Evolutionary conservation across 768 basidiomycete species (phyloP).

Genomic region (Ramaria rubella): DNA sequence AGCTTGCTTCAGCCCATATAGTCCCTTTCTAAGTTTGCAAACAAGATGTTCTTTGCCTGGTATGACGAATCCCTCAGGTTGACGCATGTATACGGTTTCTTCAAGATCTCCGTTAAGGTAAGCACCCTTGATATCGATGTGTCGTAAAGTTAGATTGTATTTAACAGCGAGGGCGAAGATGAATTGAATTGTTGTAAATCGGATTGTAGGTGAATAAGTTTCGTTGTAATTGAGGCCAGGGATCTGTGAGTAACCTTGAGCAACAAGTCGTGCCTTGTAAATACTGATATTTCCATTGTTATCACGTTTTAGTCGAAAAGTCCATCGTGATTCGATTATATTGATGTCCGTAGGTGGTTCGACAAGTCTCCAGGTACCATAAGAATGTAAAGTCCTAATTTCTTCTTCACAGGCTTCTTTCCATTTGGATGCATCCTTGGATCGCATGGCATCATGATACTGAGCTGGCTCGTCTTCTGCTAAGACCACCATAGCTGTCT

Average conservation of each 20-base stretch:
- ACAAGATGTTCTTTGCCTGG: slow-evolving; percentile 3
- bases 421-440: not conserved
- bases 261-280: slow-evolving; percentile 17
- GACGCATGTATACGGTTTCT: slow-evolving; percentile 22
- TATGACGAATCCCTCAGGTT: slow-evolving; percentile 15
- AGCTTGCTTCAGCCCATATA: slow-evolving; percentile 26
- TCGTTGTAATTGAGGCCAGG: slow-evolving; percentile 12
- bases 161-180: slow-evolving; percentile 13
- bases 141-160: slow-evolving; percentile 1
- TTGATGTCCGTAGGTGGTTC: not conserved
- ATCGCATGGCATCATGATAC: not conserved
- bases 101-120: slow-evolving; percentile 23
- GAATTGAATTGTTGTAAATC: slow-evolving; percentile 10
- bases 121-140: not conserved
- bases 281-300: not conserved
- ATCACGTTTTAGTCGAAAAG: not conserved
- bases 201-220: slow-evolving; percentile 18
- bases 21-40: slow-evolving; percentile 14
- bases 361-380: not conserved
- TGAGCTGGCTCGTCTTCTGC: not conserved
- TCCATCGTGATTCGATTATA: not conserved
- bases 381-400: not conserved
- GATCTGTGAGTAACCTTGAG: slow-evolving; percentile 21
- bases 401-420: not conserved
- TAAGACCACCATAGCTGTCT: too few relatives aligned